Evolutionary conservation across 495 filamentous ascomycete species (phyloP).

Genomic region (Ascodesmis nigricans): DNA sequence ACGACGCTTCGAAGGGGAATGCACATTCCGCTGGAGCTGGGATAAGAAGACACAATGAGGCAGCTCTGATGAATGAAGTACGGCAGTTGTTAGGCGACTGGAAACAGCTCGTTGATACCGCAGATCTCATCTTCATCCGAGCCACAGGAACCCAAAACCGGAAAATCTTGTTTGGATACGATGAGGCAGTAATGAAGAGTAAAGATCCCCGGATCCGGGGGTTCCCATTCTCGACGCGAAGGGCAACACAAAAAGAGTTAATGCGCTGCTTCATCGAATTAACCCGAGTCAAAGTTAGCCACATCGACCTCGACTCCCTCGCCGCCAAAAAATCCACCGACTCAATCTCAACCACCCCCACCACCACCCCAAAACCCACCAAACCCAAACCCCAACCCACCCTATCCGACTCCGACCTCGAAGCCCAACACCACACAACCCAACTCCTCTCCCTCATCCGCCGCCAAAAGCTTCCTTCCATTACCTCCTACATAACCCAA

Average conservation of each 20-base stretch:
- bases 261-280: constrained; percentile 85
- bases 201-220: constrained; percentile 70
- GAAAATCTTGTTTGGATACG: constrained; percentile 72
- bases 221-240: constrained; percentile 86
- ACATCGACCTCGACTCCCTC: constrained; percentile 40
- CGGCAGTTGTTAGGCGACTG: constrained; percentile 56
- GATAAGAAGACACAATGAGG: constrained; percentile 82
- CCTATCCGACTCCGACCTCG: constrained; percentile 59
- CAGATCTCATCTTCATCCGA: constrained; percentile 68
- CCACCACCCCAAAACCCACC: constrained; percentile 24
- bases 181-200: constrained; percentile 56
- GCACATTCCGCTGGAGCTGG: constrained; percentile 86
- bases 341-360: constrained; percentile 14
- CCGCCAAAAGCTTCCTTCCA: constrained; percentile 67
- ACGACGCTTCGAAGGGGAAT: constrained; percentile 69
- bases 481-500: constrained; percentile 59
- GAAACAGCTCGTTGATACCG: constrained; percentile 58
- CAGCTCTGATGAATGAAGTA: constrained; percentile 63
- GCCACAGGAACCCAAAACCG: constrained; percentile 73
- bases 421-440: constrained; percentile 52
- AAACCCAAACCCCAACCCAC: constrained; percentile 30
- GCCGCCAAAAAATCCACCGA: constrained; percentile 19
- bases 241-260: constrained; percentile 81
- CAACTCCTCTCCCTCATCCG: constrained; percentile 75
- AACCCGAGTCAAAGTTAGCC: constrained; percentile 64